Base-by-base conservation (phyloP, 1,139 yeast genomes). In the Kodamaea arcana region DNA sequence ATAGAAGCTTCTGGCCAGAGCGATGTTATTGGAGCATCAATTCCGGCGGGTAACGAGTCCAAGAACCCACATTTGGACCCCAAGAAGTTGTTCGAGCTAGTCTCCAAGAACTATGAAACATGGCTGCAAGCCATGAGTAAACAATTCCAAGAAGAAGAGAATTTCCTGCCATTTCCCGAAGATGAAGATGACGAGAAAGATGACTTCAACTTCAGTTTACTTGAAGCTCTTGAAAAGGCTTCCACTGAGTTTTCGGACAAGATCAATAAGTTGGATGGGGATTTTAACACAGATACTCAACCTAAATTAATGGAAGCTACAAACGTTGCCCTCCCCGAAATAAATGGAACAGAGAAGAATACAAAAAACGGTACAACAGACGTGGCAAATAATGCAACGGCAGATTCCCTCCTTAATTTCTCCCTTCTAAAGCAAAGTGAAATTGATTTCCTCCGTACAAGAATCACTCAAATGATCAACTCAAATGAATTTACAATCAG, bases 91-190 rank as follows among this genome's bases (percentile, higher is more conserved):
- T 58, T 64, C 47, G 65, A 62, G 24, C 54, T 61, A 32, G 64
- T 65, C 14, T 55, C 67, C 10, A 60, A 60, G 40, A 62, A 64
- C 45, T 65, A 65, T 41, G 67, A 65, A 30, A 49, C 58, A 11
- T 66, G 72, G 72, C 67, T 54, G 55, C 60, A 56, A 29, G 60
- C 58, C 9, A 51, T 61, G 48, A 55, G 54, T 35, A 51, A 50
- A 31, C 59, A 55, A 35, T 52, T 56, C 30, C 51, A 50, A 15
- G 44, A 54, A 27, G 56, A 56, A 27, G 60, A 49, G 23, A 40
- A 49, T 32, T 60, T 48, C 31, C 59, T 56, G 56, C 67, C 67
- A 9, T 59, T 61, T 30, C 67, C 67, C 7, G 40, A 38, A 8
- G 58, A 51, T 31, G 49, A 50, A 23, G 51, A 45, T 5, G 49